phyloP scores from a whole-genome alignment of 106 monocot genomes.

The Acorus gramineus region DNA sequence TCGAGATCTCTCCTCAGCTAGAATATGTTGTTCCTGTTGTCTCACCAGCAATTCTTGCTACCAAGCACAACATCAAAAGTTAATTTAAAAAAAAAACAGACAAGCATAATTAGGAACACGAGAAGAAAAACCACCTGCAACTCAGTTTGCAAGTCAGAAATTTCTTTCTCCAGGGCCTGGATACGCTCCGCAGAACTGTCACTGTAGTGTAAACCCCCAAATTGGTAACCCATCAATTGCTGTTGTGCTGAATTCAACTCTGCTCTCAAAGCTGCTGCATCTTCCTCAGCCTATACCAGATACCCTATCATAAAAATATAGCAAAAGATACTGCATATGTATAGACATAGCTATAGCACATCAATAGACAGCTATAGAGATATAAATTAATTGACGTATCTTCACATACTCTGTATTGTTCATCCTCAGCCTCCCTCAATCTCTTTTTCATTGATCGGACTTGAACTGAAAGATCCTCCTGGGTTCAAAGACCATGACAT shows the following conservation, averaged over 20 bases:
- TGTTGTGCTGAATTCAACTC: constrained; percentile 77
- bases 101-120: not conserved
- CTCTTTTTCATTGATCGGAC: constrained; percentile 67
- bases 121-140: constrained; percentile 38
- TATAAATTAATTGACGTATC: too few species aligned
- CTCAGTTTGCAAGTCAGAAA: constrained; percentile 51
- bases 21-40: constrained; percentile 62
- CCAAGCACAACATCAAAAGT: constrained; percentile 14
- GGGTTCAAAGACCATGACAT: constrained; percentile 9
- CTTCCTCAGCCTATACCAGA: constrained; percentile 79
- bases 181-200: constrained; percentile 27
- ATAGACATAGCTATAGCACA: too few species aligned
- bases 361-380: too few species aligned
- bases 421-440: constrained; percentile 94
- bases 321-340: too few species aligned
- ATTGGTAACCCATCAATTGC: constrained; percentile 42
- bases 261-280: constrained; percentile 90
- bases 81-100: constrained; percentile 3
- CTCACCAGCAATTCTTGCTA: constrained; percentile 49
- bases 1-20: constrained; percentile 45
- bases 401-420: constrained; percentile 71
- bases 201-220: constrained; percentile 20
- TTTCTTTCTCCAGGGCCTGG: constrained; percentile 60
- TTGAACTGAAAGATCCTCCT: constrained; percentile 94
- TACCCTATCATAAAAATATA: constrained; percentile 8